phyloP scores from a whole-genome alignment of 257 asterid species.

The Scutellaria galericulata region DNA sequence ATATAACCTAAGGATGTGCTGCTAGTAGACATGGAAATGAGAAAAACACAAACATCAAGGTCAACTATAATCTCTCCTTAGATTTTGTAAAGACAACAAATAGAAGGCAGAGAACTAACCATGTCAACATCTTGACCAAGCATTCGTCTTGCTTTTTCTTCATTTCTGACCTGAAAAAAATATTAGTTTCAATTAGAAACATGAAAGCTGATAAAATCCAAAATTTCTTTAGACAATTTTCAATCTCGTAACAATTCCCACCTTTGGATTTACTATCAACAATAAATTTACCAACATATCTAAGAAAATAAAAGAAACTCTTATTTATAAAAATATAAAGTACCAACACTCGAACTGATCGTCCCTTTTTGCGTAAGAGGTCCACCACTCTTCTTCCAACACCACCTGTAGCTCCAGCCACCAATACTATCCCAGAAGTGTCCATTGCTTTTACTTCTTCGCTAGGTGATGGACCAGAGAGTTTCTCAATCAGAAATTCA shows the following conservation, averaged over 20 bases:
- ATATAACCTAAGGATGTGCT: constrained; percentile 6
- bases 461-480: constrained; percentile 85
- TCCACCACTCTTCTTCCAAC: constrained; percentile 96
- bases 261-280: background rate
- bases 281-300: constrained; percentile 16
- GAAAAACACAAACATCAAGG: constrained; percentile 14
- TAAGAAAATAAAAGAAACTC: background rate
- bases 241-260: background rate
- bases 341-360: constrained; percentile 82
- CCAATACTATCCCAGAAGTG: constrained; percentile 69
- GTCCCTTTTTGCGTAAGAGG: constrained; percentile 65
- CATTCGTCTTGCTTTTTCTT: constrained; percentile 94
- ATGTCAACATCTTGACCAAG: constrained; percentile 86
- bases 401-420: constrained; percentile 98
- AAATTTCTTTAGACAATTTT: constrained; percentile 16
- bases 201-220: constrained; percentile 9
- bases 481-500: constrained; percentile 87
- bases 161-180: constrained; percentile 79
- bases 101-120: constrained; percentile 53
- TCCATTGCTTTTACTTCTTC: constrained; percentile 66
- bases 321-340: background rate
- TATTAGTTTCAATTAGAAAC: constrained; percentile 26
- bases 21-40: constrained; percentile 2
- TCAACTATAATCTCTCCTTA: background rate
- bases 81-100: background rate